Evolutionary conservation across 2,329 filamentous ascomycete genomes (phyloP).

Genomic region (Myriosclerotinia duriaeana): DNA sequence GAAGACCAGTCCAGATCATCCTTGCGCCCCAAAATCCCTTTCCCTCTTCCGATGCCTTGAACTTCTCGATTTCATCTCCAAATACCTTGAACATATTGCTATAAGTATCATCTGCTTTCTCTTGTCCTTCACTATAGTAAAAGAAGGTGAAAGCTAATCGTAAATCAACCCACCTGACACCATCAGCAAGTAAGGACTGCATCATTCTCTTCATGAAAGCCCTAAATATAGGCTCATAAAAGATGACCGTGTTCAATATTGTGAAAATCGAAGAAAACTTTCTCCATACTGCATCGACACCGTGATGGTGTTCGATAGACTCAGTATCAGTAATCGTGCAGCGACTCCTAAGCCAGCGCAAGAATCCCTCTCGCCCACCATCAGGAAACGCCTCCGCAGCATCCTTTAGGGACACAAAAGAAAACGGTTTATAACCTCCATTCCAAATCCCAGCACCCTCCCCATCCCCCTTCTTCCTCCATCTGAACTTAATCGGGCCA

Average conservation of each 20-base stretch:
- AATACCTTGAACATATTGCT: constrained; percentile 69
- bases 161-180: constrained; percentile 81
- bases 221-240: constrained; percentile 88
- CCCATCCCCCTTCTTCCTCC: constrained; percentile 47
- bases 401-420: constrained; percentile 44
- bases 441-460: constrained; percentile 60
- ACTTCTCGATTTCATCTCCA: constrained; percentile 74
- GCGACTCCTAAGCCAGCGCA: constrained; percentile 72
- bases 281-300: constrained; percentile 78
- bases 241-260: constrained; percentile 71
- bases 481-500: constrained; percentile 62
- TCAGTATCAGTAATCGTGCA: constrained; percentile 72
- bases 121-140: constrained; percentile 64
- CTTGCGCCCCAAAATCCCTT: constrained; percentile 79
- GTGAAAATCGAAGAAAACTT: constrained; percentile 77
- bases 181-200: constrained; percentile 71
- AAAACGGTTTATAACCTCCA: constrained; percentile 54
- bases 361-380: constrained; percentile 69
- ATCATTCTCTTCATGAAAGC: constrained; percentile 72
- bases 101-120: constrained; percentile 66
- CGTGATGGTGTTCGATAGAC: constrained; percentile 76
- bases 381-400: constrained; percentile 75
- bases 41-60: constrained; percentile 69
- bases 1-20: constrained; percentile 80
- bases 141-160: constrained; percentile 71